Conservation (phyloP, 306 rosid species). For the Geum urbanum region DNA sequence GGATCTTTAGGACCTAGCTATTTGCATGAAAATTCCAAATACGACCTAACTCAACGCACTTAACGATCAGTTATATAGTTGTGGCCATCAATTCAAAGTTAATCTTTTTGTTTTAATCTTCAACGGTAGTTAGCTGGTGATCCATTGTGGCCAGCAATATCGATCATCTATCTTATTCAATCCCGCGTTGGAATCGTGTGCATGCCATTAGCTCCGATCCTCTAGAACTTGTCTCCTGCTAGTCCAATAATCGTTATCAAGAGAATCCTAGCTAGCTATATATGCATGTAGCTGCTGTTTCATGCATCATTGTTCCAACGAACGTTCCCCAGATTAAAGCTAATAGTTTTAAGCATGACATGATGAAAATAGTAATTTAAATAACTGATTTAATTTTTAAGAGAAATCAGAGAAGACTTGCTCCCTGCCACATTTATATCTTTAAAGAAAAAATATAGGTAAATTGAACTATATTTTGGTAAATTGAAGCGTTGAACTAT, state of each 20-base stretch:
- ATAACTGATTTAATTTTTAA: too few relatives aligned
- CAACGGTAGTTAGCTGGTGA: neutral
- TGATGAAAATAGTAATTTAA: too few relatives aligned
- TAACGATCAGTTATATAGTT: too few relatives aligned
- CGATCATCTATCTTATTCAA: neutral
- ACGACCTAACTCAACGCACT: constrained; percentile 4
- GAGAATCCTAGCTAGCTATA: neutral
- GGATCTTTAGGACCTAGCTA: neutral
- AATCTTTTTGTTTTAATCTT: neutral
- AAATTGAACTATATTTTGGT: too few relatives aligned
- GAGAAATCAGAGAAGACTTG: too few relatives aligned
- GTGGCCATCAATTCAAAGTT: neutral
- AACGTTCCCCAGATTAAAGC: neutral
- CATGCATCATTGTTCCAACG: neutral
- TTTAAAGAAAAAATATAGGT: too few relatives aligned
- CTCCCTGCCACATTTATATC: too few relatives aligned
- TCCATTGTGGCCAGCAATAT: constrained; percentile 2
- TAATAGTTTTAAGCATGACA: neutral
- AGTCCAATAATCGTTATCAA: constrained; percentile 8
- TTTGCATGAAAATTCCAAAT: neutral
- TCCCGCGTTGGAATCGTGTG: constrained; percentile 8
- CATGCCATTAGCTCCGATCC: neutral
- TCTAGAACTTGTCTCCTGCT: neutral
- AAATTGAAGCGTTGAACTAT: too few relatives aligned
- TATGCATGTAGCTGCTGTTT: neutral